phyloP scores from a whole-genome alignment of 2,329 filamentous ascomycete species.

The Nothophaeocryptopus gaeumannii region DNA sequence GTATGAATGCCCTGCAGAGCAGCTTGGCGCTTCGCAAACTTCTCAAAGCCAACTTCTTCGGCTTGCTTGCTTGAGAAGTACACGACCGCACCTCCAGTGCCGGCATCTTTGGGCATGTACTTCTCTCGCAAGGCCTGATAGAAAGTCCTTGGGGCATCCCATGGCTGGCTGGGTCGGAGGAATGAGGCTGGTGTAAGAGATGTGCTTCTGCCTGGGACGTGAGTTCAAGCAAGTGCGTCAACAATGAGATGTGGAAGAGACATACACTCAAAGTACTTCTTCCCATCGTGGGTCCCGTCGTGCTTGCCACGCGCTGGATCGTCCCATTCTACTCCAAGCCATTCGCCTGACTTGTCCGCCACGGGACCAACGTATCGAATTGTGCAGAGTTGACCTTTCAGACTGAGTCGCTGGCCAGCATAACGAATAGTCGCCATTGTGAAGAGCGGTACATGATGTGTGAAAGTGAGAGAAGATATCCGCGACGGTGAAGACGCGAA shows the following conservation, averaged over 20 bases:
- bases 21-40: constrained; percentile 77
- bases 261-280: constrained; percentile 79
- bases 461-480: not conserved
- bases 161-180: constrained; percentile 70
- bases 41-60: constrained; percentile 93
- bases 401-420: constrained; percentile 73
- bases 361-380: constrained; percentile 79
- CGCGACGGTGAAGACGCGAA: not conserved
- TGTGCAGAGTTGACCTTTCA: constrained; percentile 74
- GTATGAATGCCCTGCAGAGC: constrained; percentile 73
- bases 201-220: constrained; percentile 56
- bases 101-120: constrained; percentile 59
- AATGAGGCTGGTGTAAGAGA: constrained; percentile 78
- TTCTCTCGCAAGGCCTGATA: constrained; percentile 77
- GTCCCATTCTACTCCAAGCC: constrained; percentile 98
- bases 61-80: constrained; percentile 77
- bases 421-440: constrained; percentile 10
- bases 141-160: constrained; percentile 69
- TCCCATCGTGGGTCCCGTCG: constrained; percentile 75
- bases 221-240: constrained; percentile 24
- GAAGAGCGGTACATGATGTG: constrained; percentile 1
- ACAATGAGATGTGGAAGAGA: not conserved
- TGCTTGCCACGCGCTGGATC: constrained; percentile 84
- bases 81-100: constrained; percentile 52
- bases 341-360: constrained; percentile 70